Evolutionary conservation across 306 rosid species (phyloP).

Genomic region (Malus sylvestris): DNA sequence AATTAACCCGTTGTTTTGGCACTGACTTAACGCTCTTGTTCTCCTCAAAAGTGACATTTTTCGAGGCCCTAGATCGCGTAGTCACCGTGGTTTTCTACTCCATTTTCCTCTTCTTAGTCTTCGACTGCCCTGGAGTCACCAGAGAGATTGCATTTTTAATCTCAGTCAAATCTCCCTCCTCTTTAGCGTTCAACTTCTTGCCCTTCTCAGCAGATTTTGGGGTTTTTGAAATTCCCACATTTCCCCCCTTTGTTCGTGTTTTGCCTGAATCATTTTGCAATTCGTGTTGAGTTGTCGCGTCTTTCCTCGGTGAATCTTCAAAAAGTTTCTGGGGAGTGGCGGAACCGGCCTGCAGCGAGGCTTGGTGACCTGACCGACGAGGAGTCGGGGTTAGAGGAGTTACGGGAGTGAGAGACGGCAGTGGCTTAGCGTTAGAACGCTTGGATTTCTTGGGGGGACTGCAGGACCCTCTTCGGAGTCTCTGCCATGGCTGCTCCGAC

Average conservation of each 20-base stretch:
- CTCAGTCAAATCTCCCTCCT: slow-evolving; percentile 6
- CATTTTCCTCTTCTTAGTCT: slow-evolving; percentile 51
- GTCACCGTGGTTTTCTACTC: slow-evolving; percentile 22
- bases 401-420: slow-evolving; percentile 33
- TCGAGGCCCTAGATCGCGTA: slow-evolving; percentile 39
- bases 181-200: slow-evolving; percentile 4
- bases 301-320: background rate
- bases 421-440: slow-evolving; percentile 16
- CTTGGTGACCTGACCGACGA: slow-evolving; percentile 5
- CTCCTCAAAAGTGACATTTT: slow-evolving; percentile 16
- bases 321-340: background rate
- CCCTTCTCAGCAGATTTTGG: slow-evolving; percentile 1
- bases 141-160: slow-evolving; percentile 31
- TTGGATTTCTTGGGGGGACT: slow-evolving; percentile 36
- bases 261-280: background rate
- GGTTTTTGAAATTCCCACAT: slow-evolving; percentile 2
- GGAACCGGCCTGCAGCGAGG: slow-evolving; percentile 19
- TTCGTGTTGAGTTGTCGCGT: background rate
- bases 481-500: slow-evolving; percentile 46
- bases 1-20: slow-evolving; percentile 39
- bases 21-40: background rate
- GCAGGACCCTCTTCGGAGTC: slow-evolving; percentile 37
- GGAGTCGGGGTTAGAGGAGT: slow-evolving; percentile 43
- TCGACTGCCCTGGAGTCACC: slow-evolving; percentile 45
- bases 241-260: background rate